Conservation (phyloP, 23 red algal species). For the Gracilaria domingensis region DNA sequence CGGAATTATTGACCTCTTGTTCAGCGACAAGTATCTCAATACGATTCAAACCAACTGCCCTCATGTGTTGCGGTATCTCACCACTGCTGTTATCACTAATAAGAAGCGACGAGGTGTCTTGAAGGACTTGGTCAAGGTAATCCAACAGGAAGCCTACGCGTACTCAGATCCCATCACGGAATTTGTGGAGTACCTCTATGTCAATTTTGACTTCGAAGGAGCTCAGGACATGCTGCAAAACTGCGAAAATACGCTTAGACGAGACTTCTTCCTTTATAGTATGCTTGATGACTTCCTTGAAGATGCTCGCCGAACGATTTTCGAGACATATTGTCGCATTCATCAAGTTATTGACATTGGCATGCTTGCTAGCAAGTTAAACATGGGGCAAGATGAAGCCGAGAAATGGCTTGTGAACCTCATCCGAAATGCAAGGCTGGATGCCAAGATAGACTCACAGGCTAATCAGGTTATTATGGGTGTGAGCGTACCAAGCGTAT, state of each 20-base stretch:
- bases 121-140: constrained; percentile 87
- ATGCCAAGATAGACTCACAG: constrained; percentile 94
- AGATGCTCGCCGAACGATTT: constrained; percentile 84
- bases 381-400: constrained; percentile 88
- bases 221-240: constrained; percentile 89
- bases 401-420: constrained; percentile 98
- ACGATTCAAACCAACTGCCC: constrained; percentile 98
- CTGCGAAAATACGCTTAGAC: constrained; percentile 87
- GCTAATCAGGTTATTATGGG: constrained; percentile 95
- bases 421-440: constrained; percentile 87
- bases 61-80: constrained; percentile 98
- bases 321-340: constrained; percentile 97
- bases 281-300: constrained; percentile 93
- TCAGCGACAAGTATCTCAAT: constrained; percentile 92
- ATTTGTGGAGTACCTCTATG: constrained; percentile 92
- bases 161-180: constrained; percentile 91
- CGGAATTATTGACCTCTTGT: constrained; percentile 87
- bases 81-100: constrained; percentile 82
- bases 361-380: constrained; percentile 89
- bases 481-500: constrained; percentile 75
- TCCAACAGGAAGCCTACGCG: constrained; percentile 78
- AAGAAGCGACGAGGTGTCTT: constrained; percentile 74
- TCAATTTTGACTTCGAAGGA: constrained; percentile 95
- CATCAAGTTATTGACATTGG: constrained; percentile 96
- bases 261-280: constrained; percentile 87